A percentile compares a stretch with the other conserved stretches of the same genome.
Conservation (phyloP, 2,329 filamentous ascomycete species). For the Aspergillus spinulosporus region DNA sequence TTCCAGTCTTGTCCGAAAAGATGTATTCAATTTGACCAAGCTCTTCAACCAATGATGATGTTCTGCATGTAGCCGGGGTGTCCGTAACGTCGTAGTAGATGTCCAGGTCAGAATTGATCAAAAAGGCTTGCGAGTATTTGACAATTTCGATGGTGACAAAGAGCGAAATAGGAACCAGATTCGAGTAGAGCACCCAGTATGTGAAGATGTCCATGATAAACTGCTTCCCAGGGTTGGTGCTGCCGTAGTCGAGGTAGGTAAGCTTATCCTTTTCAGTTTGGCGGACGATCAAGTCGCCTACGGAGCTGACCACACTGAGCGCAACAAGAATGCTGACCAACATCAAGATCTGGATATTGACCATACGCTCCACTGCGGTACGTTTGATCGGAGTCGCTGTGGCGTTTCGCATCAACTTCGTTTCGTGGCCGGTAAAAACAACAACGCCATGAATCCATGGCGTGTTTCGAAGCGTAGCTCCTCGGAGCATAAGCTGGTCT, state of each 20-base stretch:
- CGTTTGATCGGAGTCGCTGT: conserved; percentile 97
- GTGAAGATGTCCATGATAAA: conserved; percentile 96
- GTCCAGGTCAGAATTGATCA: conserved; percentile 96
- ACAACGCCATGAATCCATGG: conserved; percentile 96
- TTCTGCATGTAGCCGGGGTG: conserved; percentile 92
- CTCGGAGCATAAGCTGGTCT: conserved; percentile 88
- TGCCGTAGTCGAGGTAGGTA: conserved; percentile 69
- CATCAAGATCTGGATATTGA: conserved; percentile 91
- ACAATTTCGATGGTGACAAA: conserved; percentile 98
- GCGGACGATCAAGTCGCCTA: conserved; percentile 83
- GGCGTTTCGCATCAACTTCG: conserved; percentile 97
- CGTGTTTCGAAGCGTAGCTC: conserved; percentile 91
- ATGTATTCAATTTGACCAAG: conserved; percentile 98
- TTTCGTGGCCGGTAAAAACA: conserved; percentile 96
- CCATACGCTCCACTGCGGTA: conserved; percentile 89
- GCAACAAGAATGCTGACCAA: conserved; percentile 79
- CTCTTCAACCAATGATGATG: conserved; percentile 94
- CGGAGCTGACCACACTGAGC: conserved; percentile 84
- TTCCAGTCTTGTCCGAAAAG: conserved; percentile 97
- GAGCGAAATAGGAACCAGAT: conserved; percentile 92
- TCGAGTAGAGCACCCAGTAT: conserved; percentile 97
- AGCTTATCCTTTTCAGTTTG: conserved; percentile 63
- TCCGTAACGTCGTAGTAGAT: conserved; percentile 97
- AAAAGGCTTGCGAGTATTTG: conserved; percentile 96
- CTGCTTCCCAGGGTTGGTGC: conserved; percentile 68